Percentiles rank a stretch among this genome's conserved stretches.
Conservation (phyloP, 306 rosid genomes). For the Ceratonia siliqua region DNA sequence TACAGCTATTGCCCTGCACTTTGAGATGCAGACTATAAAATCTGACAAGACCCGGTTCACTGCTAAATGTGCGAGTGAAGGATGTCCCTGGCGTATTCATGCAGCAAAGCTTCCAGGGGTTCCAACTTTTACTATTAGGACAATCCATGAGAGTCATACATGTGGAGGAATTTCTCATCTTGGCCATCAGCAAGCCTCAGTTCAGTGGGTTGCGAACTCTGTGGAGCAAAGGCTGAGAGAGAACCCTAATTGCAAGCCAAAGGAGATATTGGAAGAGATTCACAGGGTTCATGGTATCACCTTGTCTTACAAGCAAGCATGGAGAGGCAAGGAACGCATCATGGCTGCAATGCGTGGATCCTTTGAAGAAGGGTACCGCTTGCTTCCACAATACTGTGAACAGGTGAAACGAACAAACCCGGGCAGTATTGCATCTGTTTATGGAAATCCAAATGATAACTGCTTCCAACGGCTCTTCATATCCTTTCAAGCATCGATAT, state of each 20-base stretch:
- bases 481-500: slow-evolving; percentile 84
- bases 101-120: slow-evolving; percentile 94
- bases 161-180: slow-evolving; percentile 88
- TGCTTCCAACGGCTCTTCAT: slow-evolving; percentile 86
- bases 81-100: slow-evolving; percentile 94
- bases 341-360: slow-evolving; percentile 97
- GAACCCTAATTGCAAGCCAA: slow-evolving; percentile 85
- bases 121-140: slow-evolving; percentile 86
- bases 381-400: slow-evolving; percentile 88
- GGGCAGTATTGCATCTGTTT: slow-evolving; percentile 78
- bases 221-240: slow-evolving; percentile 80
- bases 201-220: slow-evolving; percentile 90
- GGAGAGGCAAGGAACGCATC: slow-evolving; percentile 96
- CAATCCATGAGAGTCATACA: slow-evolving; percentile 68
- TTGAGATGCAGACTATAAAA: slow-evolving; percentile 87
- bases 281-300: slow-evolving; percentile 87
- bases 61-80: slow-evolving; percentile 85
- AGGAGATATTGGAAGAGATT: slow-evolving; percentile 91
- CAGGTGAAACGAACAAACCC: slow-evolving; percentile 81
- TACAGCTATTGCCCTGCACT: slow-evolving; percentile 82
- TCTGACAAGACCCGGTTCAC: slow-evolving; percentile 91
- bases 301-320: slow-evolving; percentile 85
- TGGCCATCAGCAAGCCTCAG: slow-evolving; percentile 93
- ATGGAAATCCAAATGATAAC: slow-evolving; percentile 61
- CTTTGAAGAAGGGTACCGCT: slow-evolving; percentile 85